Evolutionary conservation across 2,329 filamentous ascomycete species (phyloP).

Genomic region (Helotiales sp.): DNA sequence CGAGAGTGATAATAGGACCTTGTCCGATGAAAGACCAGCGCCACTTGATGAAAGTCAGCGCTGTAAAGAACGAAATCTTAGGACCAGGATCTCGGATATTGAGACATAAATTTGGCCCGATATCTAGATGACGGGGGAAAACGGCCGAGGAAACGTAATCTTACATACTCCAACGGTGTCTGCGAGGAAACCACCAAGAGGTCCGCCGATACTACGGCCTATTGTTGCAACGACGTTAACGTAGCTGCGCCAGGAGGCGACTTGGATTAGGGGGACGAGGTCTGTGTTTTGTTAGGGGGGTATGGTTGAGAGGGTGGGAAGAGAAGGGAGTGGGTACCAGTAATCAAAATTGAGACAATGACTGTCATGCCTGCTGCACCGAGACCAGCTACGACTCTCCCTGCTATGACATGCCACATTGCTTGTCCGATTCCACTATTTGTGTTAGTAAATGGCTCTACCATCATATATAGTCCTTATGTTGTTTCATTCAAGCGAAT

Average conservation of each 20-base stretch:
- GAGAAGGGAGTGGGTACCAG: slow-evolving; percentile 48
- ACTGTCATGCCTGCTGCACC: slow-evolving; percentile 57
- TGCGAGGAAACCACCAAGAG: slow-evolving; percentile 57
- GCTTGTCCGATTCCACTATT: slow-evolving; percentile 50
- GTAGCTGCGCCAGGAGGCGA: slow-evolving; percentile 59
- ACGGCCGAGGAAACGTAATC: no score
- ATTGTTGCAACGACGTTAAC: slow-evolving; percentile 58
- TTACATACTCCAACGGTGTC: slow-evolving; percentile 58
- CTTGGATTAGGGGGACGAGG: slow-evolving; percentile 54
- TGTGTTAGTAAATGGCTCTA: slow-evolving; percentile 37
- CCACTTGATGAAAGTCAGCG: no score
- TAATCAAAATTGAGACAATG: slow-evolving; percentile 54
- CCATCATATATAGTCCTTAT: no score
- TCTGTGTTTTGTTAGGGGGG: slow-evolving; percentile 9
- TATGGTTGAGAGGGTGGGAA: neutral
- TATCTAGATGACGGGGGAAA: no score
- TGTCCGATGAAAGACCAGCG: slow-evolving; percentile 64
- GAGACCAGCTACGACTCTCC: slow-evolving; percentile 56
- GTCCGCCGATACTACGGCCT: slow-evolving; percentile 57
- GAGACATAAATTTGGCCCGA: no score
- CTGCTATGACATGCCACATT: slow-evolving; percentile 56
- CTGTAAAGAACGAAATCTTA: no score
- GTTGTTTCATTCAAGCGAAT: no score
- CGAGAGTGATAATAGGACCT: slow-evolving; percentile 57
- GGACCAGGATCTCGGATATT: no score